Conservation (phyloP, 2,329 filamentous ascomycete species). For the Verticillium zaregamsianum region DNA sequence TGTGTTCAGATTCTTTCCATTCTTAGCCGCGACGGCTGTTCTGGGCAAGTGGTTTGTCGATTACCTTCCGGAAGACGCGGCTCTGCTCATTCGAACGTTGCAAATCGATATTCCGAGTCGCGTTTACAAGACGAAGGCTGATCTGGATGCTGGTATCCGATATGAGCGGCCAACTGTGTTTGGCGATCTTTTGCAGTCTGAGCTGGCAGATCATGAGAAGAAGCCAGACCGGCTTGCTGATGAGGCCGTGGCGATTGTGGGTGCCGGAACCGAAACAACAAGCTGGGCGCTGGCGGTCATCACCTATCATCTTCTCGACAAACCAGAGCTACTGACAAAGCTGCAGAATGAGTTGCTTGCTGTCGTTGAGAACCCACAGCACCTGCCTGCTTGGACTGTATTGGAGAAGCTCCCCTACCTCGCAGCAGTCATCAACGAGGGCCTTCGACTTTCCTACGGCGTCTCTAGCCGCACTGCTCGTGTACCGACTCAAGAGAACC, state of each 20-base stretch:
- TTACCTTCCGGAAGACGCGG: slow-evolving; percentile 5
- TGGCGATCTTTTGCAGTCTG: slow-evolving; percentile 12
- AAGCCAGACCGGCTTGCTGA: not conserved
- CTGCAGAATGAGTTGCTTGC: slow-evolving; percentile 20
- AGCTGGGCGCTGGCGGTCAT: not conserved
- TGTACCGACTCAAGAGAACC: slow-evolving; percentile 21
- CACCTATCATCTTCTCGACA: slow-evolving; percentile 28
- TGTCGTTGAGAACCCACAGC: not conserved
- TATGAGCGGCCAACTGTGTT: slow-evolving; percentile 13
- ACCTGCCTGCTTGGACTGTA: slow-evolving; percentile 19
- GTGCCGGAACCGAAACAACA: not conserved
- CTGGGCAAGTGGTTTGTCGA: not conserved
- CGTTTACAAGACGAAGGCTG: slow-evolving; percentile 4
- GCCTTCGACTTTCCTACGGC: slow-evolving; percentile 27
- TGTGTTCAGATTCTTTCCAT: not conserved
- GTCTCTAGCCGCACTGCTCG: slow-evolving; percentile 21
- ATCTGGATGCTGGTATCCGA: not conserved
- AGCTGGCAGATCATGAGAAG: slow-evolving; percentile 3
- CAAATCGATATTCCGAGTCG: slow-evolving; percentile 4
- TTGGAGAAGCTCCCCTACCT: slow-evolving; percentile 33
- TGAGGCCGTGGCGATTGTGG: not conserved
- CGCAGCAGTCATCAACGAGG: slow-evolving; percentile 30
- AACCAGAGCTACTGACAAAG: slow-evolving; percentile 23
- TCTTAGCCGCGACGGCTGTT: not conserved
- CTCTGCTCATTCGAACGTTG: slow-evolving; percentile 4